Base-by-base conservation (phyloP, 2,329 filamentous ascomycete species). In the Xylaria sp. region DNA sequence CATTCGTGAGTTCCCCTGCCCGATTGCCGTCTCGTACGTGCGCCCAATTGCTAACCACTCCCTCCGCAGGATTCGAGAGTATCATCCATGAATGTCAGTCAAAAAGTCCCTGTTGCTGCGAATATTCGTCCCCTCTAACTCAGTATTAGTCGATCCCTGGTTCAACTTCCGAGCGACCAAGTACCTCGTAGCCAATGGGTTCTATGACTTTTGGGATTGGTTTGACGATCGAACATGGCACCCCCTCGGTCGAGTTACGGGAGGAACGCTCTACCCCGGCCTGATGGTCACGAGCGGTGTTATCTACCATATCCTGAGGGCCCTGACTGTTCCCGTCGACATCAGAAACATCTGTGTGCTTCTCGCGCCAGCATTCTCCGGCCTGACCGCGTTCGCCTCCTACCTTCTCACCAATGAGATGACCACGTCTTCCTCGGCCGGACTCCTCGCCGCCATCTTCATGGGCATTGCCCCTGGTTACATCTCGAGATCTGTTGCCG, bases 191-290 rank as follows among this genome's bases (percentile, higher is more conserved):
- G 85, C 93, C 71, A 86, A 99, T 86, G 94, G 94, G 67, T 97
- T 99, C 78, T 95, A 96, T 76, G 92, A 90, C 74, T 99, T 99
- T 74, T 99, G 94, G 94, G 93, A 99, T 74, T 99, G 94, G 94
- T 99, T 99, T 71, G 94, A 99, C 76, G 94, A 99, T 80, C 88
- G 94, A 79, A 99, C 94, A 85, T 99, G 94, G 94, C 93, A 99
- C 76, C 94, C 94, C 66, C 89, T 99, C 58, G 94, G 94, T 67
- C 91, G 94, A 79, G 94, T 99, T 71, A 99, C 94, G 56, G 94
- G 94, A 76, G 94, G 94, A 70, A 99, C 94, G n/a, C 85, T 99
- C 60, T 99, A 99, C 74, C 94, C 94, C 46, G 94, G 94, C 67
- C 83, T 99, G 69, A 99, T 99, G 94, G 95, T 99, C 66, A 99